Base-by-base conservation (phyloP, 1,284 basidiomycete genomes). In the Ceratobasidium sp. region DNA sequence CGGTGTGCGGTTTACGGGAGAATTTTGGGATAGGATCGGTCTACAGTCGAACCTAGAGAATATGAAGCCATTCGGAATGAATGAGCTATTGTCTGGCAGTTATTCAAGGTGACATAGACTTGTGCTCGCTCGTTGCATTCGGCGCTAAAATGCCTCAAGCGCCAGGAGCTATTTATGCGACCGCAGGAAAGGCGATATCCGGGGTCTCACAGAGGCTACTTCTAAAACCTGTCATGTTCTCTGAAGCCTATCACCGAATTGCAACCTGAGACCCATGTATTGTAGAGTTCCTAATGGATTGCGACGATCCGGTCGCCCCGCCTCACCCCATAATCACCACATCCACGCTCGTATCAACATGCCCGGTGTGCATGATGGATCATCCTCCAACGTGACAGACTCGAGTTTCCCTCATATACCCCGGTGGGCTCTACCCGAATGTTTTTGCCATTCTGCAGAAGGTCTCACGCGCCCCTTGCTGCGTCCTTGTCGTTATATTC, bases 131-230 rank as follows among this genome's bases (percentile, higher is more conserved):
- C 11, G 13, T 41, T 22, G 39, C 39, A 8, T 9, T 27, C 11
- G 39, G 59, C 59, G 59, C 59, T 62, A 62, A 62, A 62, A 62
- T 62, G 22, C 39, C 59, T 62, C 59, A 62, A 29, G 22, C 59
- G 59, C 59, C 59, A 22, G 41, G 31, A 62, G 59, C 39, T 39
- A 29, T 62, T 62, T 62, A 14, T n/a, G 59, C 59, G 59, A 16
- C 34, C 34, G 16, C 5, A n/a, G 56, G 56, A 37, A 39, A 59
- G n/a, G 14, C 13, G 34, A 37, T 37, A 29, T n/a, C 34, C 56
- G 56, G 56, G 56, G 56, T 62, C 59, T 11, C 9, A 11, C 59
- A n/a, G n/a, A n/a, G 24, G 9, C 24, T 56, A 16, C 27, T 56
- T 56, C 53, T 31, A 56, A 56, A 56, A 29, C 29, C 29, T 14